phyloP scores from a whole-genome alignment of 176 grass and related monocot genomes.

The Aegilops sharonensis region DNA sequence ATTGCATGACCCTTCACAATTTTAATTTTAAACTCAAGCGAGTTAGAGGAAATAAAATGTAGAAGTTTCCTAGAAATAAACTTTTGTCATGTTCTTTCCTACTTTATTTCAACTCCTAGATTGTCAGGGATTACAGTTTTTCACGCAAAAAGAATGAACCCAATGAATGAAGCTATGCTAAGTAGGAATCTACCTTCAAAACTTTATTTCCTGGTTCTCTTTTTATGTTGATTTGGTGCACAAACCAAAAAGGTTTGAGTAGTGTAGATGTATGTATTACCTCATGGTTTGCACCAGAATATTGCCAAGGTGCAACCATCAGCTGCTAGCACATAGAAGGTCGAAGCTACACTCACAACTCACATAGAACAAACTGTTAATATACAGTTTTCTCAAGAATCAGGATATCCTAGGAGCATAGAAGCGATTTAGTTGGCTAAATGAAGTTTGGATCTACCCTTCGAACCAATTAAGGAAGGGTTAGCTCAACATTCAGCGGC shows the following conservation, averaged over 20 bases:
- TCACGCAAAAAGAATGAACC: background rate
- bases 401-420: constrained; percentile 3
- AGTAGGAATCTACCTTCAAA: background rate
- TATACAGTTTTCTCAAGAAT: constrained; percentile 22
- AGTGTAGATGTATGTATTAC: background rate
- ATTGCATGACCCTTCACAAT: constrained; percentile 5
- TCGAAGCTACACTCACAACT: background rate
- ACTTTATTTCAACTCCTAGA: background rate
- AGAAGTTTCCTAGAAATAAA: background rate
- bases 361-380: background rate
- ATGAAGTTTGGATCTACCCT: background rate
- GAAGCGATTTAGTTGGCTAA: background rate
- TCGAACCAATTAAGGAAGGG: constrained; percentile 6
- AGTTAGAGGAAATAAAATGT: background rate
- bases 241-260: background rate
- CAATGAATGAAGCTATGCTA: background rate
- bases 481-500: background rate
- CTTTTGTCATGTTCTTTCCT: background rate
- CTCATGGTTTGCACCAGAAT: background rate
- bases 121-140: background rate
- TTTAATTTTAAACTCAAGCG: background rate
- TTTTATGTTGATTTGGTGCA: background rate
- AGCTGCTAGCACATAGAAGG: background rate
- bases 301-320: background rate
- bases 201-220: background rate